Base-by-base conservation (phyloP, 805 yeast species). In the Candida oleophila region DNA sequence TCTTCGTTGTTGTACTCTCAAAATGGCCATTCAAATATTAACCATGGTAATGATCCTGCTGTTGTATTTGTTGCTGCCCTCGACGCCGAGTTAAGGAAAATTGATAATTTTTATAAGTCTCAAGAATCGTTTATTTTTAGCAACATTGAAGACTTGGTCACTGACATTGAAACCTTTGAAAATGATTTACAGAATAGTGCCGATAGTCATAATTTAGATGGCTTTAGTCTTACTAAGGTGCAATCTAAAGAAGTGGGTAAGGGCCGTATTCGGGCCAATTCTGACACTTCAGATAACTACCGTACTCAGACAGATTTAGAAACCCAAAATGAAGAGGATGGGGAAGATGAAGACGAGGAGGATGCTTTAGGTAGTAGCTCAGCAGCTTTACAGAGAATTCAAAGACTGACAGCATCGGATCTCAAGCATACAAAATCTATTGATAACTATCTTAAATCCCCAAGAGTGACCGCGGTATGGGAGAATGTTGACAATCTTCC, bases 71-170 rank as follows among this genome's bases (percentile, higher is more conserved):
- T 70, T 1, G 74, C 81, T 16, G 92, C 94, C 1, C 70, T 94
- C 49, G 89, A 92, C 61, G 77, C 79, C 7, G 98, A 94, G 64
- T 69, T 88, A 52, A 64, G 60, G 43, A 89, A 89, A 61, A 82
- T 94, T 42, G 91, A 89, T 64, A 73, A 68, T 41, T 94, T 94
- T 59, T 94, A 82, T 65, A 67, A 67, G 37, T 67, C 72, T 25
- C 90, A 86, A 55, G 96, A 91, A 61, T 67, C 64, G n/a, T 76
- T 74, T 37, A 72, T 82, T 3, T 76, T 66, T 49, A 66, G 62
- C 22, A 81, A 76, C 45, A 80, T 83, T 50, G 80, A 80, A 37
- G 77, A 74, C 9, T 65, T 91, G 44, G 64, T 78, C 5, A 76
- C 70, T 18, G 96, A 89, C 54, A 77, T 85, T 18, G 79, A 74